phyloP scores from a whole-genome alignment of 768 basidiomycete species.

The Leucosporidium scottii region DNA sequence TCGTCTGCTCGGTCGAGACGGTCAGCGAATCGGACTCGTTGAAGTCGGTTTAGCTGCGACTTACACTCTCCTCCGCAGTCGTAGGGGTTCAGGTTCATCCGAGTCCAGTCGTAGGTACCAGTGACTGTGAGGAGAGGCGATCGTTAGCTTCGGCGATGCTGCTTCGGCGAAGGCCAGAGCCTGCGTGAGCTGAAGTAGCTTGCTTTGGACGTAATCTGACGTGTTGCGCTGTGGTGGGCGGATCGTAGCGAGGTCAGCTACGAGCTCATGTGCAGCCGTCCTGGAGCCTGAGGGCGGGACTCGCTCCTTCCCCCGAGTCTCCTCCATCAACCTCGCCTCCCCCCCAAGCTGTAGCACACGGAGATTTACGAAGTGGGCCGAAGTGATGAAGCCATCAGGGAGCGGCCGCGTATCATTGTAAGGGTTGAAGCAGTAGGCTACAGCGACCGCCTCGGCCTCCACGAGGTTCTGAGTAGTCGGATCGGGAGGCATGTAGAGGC shows the following conservation, averaged over 20 bases:
- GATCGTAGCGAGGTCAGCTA: background rate
- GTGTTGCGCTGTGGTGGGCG: background rate
- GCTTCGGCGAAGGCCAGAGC: no score
- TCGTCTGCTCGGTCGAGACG: background rate
- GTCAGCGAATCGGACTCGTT: no score
- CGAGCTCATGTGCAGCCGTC: no score
- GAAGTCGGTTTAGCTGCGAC: no score
- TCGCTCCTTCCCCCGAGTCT: no score
- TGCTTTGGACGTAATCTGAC: constrained; percentile 5
- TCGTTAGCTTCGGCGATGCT: no score
- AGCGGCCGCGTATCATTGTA: constrained; percentile 7
- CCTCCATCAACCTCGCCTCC: no score
- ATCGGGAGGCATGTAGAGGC: constrained; percentile 6
- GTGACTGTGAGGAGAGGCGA: background rate
- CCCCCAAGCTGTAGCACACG: no score
- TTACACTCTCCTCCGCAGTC: constrained; percentile 4
- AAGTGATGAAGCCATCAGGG: constrained; percentile 5
- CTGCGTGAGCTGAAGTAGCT: no score
- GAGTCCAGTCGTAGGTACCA: constrained; percentile 11
- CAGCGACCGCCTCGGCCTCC: constrained; percentile 5
- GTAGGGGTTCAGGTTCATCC: constrained; percentile 1
- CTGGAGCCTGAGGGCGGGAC: no score
- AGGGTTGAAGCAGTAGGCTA: constrained; percentile 10
- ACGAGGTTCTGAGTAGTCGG: constrained; percentile 4
- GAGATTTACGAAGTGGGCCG: background rate